A percentile compares a stretch with the other conserved stretches of the same genome.
Conservation (phyloP, 2,329 filamentous ascomycete genomes). For the Hawksworthiomyces lignivorus region DNA sequence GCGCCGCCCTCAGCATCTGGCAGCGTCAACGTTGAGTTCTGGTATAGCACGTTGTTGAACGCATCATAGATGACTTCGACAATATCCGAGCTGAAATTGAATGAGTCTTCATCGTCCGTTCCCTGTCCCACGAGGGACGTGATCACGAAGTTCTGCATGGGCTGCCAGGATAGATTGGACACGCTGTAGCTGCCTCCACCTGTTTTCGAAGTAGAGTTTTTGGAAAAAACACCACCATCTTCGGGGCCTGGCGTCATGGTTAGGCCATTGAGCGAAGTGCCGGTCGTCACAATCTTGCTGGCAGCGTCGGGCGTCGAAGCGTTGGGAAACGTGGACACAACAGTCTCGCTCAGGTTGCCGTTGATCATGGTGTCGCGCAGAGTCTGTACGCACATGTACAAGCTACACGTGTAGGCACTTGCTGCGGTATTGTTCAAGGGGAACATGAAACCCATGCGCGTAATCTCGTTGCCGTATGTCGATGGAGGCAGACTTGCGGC, state of each 20-base stretch:
- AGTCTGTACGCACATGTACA: constrained; percentile 4
- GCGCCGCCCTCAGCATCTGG: background rate
- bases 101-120: no score
- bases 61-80: background rate
- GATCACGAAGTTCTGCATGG: no score
- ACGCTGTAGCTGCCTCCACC: no score
- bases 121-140: no score
- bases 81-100: background rate
- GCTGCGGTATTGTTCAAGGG: background rate
- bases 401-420: background rate
- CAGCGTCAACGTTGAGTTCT: background rate
- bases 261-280: background rate
- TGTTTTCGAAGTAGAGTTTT: no score
- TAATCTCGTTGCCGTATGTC: background rate
- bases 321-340: constrained; percentile 4
- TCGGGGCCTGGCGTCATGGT: background rate
- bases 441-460: background rate
- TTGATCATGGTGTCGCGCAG: background rate
- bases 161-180: no score
- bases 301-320: background rate
- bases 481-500: background rate
- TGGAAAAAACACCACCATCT: no score
- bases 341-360: background rate
- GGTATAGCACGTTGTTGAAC: background rate
- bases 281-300: background rate